Conservation (phyloP, 495 filamentous ascomycete species). For the Xylaria bambusicola region DNA sequence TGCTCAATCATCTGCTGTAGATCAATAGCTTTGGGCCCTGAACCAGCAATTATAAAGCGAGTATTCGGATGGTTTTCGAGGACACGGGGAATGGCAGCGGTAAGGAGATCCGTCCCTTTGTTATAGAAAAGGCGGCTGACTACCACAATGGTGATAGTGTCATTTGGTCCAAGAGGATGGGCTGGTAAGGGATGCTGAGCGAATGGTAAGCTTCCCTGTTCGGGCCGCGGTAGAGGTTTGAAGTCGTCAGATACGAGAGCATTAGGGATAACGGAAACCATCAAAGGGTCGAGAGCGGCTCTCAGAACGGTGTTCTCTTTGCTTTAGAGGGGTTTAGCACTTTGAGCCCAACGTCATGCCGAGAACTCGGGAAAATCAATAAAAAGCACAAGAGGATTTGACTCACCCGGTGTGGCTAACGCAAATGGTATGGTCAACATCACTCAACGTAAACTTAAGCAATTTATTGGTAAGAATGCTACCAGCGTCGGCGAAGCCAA, state of each 20-base stretch:
- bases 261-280: slow-evolving; percentile 97
- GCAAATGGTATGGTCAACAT: slow-evolving; percentile 97
- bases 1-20: slow-evolving; percentile 96
- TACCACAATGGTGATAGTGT: slow-evolving; percentile 93
- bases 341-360: background rate
- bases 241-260: slow-evolving; percentile 97
- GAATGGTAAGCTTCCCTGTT: slow-evolving; percentile 34
- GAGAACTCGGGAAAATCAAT: background rate
- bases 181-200: slow-evolving; percentile 36
- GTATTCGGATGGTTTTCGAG: slow-evolving; percentile 86
- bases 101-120: slow-evolving; percentile 93
- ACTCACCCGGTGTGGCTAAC: slow-evolving; percentile 94
- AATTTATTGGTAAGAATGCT: slow-evolving; percentile 97
- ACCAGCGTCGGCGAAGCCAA: slow-evolving; percentile 94
- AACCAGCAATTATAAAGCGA: slow-evolving; percentile 94
- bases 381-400: too few species aligned
- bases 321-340: slow-evolving; percentile 46
- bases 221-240: slow-evolving; percentile 58
- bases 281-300: slow-evolving; percentile 90
- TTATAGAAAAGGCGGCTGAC: slow-evolving; percentile 98
- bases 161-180: slow-evolving; percentile 69
- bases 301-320: slow-evolving; percentile 98
- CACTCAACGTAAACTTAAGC: slow-evolving; percentile 91
- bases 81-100: slow-evolving; percentile 91
- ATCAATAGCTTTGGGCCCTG: slow-evolving; percentile 94